phyloP scores from a whole-genome alignment of 1,284 basidiomycete genomes.

The Afroboletus lepidellus region DNA sequence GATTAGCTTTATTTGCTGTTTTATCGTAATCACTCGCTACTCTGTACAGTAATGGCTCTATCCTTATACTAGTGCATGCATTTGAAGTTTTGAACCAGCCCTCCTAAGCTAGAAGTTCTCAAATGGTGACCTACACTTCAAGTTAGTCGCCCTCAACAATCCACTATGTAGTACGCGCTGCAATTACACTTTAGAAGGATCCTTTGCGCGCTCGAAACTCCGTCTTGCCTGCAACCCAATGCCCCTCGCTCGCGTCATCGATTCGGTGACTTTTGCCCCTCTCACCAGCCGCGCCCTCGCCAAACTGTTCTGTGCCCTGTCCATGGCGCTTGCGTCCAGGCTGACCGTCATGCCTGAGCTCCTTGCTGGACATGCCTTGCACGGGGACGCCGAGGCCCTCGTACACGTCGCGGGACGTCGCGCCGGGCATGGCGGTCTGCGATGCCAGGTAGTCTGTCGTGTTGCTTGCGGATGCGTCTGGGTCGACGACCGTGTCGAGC shows the following conservation, averaged over 20 bases:
- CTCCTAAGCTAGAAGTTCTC: no score
- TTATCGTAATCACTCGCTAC: no score
- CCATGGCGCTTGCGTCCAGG: conserved; percentile 24
- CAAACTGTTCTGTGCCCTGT: conserved; percentile 20
- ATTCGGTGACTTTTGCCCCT: conserved; percentile 1
- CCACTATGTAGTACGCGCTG: no score
- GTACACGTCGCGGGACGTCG: conserved; percentile 30
- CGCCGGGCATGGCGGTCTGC: conserved; percentile 17
- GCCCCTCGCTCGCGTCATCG: conserved; percentile 3
- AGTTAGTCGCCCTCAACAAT: no score
- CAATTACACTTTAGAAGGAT: background rate
- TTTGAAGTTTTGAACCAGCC: no score
- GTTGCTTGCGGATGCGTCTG: conserved; percentile 21
- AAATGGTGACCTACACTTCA: no score
- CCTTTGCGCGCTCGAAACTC: background rate
- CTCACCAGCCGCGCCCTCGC: background rate
- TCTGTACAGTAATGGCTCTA: no score
- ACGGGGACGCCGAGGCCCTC: conserved; percentile 21
- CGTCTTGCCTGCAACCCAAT: conserved; percentile 6
- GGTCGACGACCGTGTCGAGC: conserved; percentile 25
- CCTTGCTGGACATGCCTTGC: conserved; percentile 31
- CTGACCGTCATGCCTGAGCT: conserved; percentile 28
- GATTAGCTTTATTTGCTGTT: no score
- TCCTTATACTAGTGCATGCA: no score
- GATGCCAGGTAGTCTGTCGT: background rate